Percentiles rank a stretch among this genome's conserved stretches.
Evolutionary conservation across 371 early-diverging fungal genomes (phyloP).

Genomic region (Rhizopus stolonifer): DNA sequence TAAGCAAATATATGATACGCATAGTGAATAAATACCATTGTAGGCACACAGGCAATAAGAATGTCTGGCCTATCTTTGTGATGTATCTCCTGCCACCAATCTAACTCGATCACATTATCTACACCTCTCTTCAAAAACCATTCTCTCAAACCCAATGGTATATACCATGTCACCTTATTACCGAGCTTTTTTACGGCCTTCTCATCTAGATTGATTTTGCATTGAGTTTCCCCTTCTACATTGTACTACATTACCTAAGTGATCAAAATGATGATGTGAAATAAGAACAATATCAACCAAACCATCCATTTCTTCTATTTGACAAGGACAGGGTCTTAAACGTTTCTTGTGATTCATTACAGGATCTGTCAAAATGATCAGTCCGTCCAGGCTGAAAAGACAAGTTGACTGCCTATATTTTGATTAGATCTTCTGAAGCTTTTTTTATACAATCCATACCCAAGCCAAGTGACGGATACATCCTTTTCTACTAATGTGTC

Average conservation of each 20-base stretch:
- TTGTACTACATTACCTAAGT: conserved; percentile 58
- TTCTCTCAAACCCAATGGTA: conserved; percentile 55
- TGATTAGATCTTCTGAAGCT: background rate
- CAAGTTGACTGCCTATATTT: conserved; percentile 57
- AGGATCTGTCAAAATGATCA: conserved; percentile 63
- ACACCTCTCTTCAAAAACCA: conserved; percentile 57
- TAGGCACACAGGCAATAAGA: conserved; percentile 55
- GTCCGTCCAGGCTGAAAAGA: conserved; percentile 56
- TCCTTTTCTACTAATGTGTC: conserved; percentile 16
- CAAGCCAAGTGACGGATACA: conserved; percentile 45
- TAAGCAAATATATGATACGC: background rate
- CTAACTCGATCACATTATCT: conserved; percentile 61
- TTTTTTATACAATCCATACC: conserved; percentile 16
- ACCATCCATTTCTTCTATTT: conserved; percentile 42
- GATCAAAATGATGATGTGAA: conserved; percentile 60
- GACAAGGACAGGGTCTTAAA: conserved; percentile 50
- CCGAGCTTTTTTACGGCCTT: conserved; percentile 45
- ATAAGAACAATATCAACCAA: conserved; percentile 57
- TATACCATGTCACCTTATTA: conserved; percentile 62
- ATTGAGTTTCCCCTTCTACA: too few species aligned
- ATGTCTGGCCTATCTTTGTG: conserved; percentile 46
- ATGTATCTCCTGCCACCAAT: conserved; percentile 64
- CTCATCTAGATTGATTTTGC: too few species aligned
- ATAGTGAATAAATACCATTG: conserved; percentile 33
- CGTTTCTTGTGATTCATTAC: conserved; percentile 51